phyloP scores from a whole-genome alignment of 345 rosid species.

The Aegle marmelos region DNA sequence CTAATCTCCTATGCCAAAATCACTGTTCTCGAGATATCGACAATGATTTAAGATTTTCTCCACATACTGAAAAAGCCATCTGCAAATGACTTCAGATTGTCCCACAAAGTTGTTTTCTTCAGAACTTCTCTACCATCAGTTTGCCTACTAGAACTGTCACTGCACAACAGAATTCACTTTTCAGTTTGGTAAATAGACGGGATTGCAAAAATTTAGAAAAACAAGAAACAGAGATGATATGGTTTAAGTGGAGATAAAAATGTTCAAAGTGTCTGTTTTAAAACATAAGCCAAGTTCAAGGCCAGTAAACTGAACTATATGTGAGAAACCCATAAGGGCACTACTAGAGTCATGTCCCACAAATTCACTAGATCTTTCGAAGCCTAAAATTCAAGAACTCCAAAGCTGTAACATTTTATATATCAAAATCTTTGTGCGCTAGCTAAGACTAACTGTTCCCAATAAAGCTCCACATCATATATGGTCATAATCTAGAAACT shows the following conservation, averaged over 20 bases:
- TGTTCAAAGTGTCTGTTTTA: neutral
- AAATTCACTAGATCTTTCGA: too few species aligned
- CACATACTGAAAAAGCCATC: constrained; percentile 31
- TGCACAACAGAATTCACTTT: neutral
- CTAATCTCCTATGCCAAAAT: neutral
- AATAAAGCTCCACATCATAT: neutral
- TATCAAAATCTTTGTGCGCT: neutral
- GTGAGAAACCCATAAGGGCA: too few species aligned
- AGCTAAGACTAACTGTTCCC: neutral
- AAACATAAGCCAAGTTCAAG: constrained; percentile 1
- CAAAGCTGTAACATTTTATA: too few species aligned
- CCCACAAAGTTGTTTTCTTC: constrained; percentile 34
- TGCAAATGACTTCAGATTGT: constrained; percentile 39
- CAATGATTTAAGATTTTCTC: constrained; percentile 27
- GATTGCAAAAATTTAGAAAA: neutral
- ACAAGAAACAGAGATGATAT: too few species aligned
- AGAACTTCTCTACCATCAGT: constrained; percentile 12
- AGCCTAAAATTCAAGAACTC: too few species aligned
- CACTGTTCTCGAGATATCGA: neutral
- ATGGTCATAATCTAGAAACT: neutral
- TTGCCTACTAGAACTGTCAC: neutral
- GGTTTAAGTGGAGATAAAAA: neutral
- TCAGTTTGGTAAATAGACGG: neutral
- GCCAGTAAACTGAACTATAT: too few species aligned
- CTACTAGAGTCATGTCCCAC: too few species aligned